These are phyloP conservation scores for Boechera divaricarpa DNA, from an alignment of 345 rosid genomes.

Conservation along the genomic window DNA sequence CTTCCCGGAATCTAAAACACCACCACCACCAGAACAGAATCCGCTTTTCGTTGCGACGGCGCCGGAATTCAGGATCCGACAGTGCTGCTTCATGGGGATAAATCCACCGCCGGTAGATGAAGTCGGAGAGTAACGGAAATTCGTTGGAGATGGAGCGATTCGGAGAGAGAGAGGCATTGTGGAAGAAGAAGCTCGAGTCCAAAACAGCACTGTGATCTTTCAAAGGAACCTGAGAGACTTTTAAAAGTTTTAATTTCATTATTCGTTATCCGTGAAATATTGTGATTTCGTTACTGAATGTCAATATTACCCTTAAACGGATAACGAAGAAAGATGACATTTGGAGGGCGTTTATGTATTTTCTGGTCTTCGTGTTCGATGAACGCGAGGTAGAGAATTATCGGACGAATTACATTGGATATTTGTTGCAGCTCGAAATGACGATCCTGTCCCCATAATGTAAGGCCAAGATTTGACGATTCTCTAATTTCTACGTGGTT, in stretches of 20 bases:
- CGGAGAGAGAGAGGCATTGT: slow-evolving; percentile 50
- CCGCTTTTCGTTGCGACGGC: slow-evolving; percentile 23
- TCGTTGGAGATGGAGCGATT: slow-evolving; percentile 40
- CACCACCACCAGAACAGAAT: slow-evolving; percentile 17
- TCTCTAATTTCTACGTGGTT: too few relatives aligned
- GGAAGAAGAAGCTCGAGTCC: slow-evolving; percentile 23
- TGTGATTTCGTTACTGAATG: background rate
- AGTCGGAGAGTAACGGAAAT: slow-evolving; percentile 47
- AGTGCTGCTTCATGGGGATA: slow-evolving; percentile 2
- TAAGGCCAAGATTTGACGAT: background rate
- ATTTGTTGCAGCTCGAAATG: background rate
- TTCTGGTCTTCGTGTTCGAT: background rate
- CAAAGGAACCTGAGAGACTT: slow-evolving; percentile 5
- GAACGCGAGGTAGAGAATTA: slow-evolving; percentile 26
- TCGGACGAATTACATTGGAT: background rate
- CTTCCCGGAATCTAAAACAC: background rate
- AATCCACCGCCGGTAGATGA: slow-evolving; percentile 20
- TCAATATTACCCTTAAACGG: slow-evolving; percentile 24
- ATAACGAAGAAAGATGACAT: background rate
- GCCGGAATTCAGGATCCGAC: slow-evolving; percentile 35
- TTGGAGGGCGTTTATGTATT: background rate
- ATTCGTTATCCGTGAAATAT: slow-evolving; percentile 12
- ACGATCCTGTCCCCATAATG: background rate
- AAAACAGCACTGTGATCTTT: slow-evolving; percentile 24
- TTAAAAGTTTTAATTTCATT: background rate